Evolutionary conservation across 2,329 filamentous ascomycete species (phyloP).

Genomic region (Monosporascus cannonballus): DNA sequence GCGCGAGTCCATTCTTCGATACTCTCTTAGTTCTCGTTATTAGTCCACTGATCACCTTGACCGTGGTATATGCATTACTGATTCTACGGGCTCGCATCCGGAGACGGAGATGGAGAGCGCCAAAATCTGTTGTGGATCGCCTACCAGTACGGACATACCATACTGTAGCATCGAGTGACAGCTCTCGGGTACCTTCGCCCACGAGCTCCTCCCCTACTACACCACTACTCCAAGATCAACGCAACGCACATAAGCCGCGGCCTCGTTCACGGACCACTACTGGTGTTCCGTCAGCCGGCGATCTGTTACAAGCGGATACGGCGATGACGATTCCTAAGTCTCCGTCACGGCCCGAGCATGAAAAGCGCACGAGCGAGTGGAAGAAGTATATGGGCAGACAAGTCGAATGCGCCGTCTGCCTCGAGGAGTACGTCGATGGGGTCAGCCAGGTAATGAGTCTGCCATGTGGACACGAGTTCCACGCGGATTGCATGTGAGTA

Average conservation of each 20-base stretch:
- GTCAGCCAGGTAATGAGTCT: constrained; percentile 94
- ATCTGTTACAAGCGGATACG: constrained; percentile 37
- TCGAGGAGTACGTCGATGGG: constrained; percentile 94
- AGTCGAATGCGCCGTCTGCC: constrained; percentile 90
- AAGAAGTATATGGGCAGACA: constrained; percentile 62
- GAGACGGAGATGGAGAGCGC: constrained; percentile 88
- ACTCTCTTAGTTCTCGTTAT: constrained; percentile 95
- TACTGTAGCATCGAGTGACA: constrained; percentile 62
- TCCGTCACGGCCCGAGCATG: constrained; percentile 33
- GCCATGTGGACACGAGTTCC: constrained; percentile 96
- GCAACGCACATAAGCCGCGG: constrained; percentile 41
- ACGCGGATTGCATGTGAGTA: constrained; percentile 90
- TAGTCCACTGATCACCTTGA: constrained; percentile 85
- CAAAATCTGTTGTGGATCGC: constrained; percentile 89
- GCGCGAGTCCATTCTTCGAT: constrained; percentile 89
- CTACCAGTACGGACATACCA: constrained; percentile 95
- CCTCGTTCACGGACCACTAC: constrained; percentile 62
- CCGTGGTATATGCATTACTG: constrained; percentile 84
- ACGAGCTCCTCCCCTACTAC: constrained; percentile 66
- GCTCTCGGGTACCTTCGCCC: constrained; percentile 56
- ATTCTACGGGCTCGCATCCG: constrained; percentile 84
- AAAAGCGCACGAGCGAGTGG: constrained; percentile 53
- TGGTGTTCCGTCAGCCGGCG: constrained; percentile 47
- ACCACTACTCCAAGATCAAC: constrained; percentile 62
- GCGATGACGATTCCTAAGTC: constrained; percentile 32